Evolutionary conservation across 768 basidiomycete species (phyloP).

Genomic region (Termitomyces sp.): DNA sequence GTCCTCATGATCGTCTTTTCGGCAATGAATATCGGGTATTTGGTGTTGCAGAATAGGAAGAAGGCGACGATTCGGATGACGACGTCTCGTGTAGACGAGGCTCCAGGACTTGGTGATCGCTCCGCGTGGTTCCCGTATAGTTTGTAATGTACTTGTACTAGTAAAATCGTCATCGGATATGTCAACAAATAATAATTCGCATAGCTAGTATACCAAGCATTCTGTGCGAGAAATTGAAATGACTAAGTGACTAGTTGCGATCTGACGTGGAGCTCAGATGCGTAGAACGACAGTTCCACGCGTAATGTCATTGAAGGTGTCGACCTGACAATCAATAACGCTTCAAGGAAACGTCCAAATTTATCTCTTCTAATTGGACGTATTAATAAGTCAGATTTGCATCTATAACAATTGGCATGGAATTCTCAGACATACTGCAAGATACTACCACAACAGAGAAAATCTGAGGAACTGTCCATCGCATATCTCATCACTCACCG

Average conservation of each 20-base stretch:
- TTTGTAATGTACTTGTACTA: constrained; percentile 22
- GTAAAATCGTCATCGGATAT: background rate
- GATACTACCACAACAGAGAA: too few species aligned
- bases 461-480: too few species aligned
- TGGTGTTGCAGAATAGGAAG: constrained; percentile 38
- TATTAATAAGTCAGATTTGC: too few species aligned
- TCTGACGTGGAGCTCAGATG: background rate
- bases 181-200: background rate
- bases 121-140: constrained; percentile 54
- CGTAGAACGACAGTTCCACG: too few species aligned
- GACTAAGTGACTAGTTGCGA: background rate
- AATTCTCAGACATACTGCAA: too few species aligned
- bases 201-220: background rate
- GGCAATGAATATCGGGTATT: constrained; percentile 33
- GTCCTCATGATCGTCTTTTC: constrained; percentile 32
- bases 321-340: too few species aligned
- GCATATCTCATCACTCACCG: too few species aligned
- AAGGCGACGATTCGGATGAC: constrained; percentile 34
- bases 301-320: background rate
- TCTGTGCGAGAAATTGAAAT: background rate
- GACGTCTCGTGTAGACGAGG: constrained; percentile 29
- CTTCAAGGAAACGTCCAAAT: too few species aligned
- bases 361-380: too few species aligned
- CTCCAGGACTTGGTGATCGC: constrained; percentile 38
- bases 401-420: too few species aligned